Base-by-base conservation (phyloP, 1,284 basidiomycete species). In the Kalmanozyma brasiliensis region DNA sequence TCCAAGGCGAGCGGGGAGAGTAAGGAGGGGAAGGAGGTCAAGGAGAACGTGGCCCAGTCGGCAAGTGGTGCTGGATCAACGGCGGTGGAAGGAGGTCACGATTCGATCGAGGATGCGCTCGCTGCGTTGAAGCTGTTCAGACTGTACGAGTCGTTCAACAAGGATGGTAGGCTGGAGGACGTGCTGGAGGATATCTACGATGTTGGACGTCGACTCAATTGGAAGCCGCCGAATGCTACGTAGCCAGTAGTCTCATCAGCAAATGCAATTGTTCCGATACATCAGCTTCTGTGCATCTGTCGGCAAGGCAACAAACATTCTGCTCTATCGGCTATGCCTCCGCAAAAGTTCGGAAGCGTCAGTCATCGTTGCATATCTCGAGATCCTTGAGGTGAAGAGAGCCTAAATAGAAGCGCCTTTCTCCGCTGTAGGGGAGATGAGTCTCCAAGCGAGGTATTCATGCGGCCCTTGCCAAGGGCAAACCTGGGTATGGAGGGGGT, bases 61-160 rank as follows among this genome's bases (percentile, higher is more conserved):
- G 52, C 59, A 11, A 38, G 49, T 11, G 73, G 64, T 1, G 64
- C 60, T 2, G 70, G 70, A 0, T 49, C 48, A 0, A 45, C 45
- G 0, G 66, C 62, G 5, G 49, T 63, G 9, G 67, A 73, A 47
- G 72, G 70, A 1, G 80, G 90, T 8, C 95, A 98, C 82, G 95
- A 98, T 84, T 97, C 93, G 16, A 97, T 98, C 75, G 83, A 85
- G 83, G 96, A 98, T 80, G 94, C 95, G 0, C 87, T 89, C 17
- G 92, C 92, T 9, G 94, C 95, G 0, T 84, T 98, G 45, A 86
- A 89, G 65, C 85, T 98, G 30, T 98, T 92, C 84, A 90, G 93
- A 79, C 87, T 90, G 24, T 94, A 91, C 81, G 87, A 89, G 35
- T 85, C 88, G 32, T 90, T 94, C 53, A 89, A 94, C 80, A 87